Percentiles rank a stretch among this genome's conserved stretches.
phyloP scores from a whole-genome alignment of 2,329 filamentous ascomycete genomes.

The Apiospora malaysiana region DNA sequence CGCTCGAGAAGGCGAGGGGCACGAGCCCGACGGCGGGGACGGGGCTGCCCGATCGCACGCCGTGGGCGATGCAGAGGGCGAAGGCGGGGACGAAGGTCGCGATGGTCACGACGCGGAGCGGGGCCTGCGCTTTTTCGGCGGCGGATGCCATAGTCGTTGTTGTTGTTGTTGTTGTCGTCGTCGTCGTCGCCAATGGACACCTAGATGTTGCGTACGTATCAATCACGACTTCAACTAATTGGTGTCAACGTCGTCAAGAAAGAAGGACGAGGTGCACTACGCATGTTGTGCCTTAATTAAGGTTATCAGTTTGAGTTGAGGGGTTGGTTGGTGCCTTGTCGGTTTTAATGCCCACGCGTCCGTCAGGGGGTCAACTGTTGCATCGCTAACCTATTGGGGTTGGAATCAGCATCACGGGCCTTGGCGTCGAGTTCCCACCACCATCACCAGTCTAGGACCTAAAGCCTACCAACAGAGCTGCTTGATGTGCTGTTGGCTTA shows the following conservation, averaged over 20 bases:
- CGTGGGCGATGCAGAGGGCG: constrained; percentile 46
- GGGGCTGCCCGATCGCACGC: constrained; percentile 40
- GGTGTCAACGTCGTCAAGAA: not conserved
- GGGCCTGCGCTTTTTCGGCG: constrained; percentile 5
- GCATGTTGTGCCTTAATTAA: not conserved
- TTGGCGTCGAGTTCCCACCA: not conserved
- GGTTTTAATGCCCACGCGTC: not conserved
- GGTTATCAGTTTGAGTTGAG: not conserved
- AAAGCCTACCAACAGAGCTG: no score
- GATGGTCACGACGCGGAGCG: constrained; percentile 42
- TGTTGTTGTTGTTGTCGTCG: constrained; percentile 29
- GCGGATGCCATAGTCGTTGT: constrained; percentile 23
- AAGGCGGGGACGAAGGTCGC: constrained; percentile 47
- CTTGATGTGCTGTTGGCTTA: no score
- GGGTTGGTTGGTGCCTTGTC: constrained; percentile 1
- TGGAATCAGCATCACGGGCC: constrained; percentile 2
- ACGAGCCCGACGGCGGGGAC: constrained; percentile 48
- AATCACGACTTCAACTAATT: not conserved
- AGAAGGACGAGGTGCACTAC: not conserved
- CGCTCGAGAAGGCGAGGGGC: constrained; percentile 46
- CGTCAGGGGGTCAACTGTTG: not conserved
- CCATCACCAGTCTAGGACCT: not conserved
- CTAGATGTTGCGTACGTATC: not conserved
- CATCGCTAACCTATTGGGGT: constrained; percentile 4
- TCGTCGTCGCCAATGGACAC: not conserved